Conservation (phyloP, 768 basidiomycete genomes). For the Strobilomyces confusus region DNA sequence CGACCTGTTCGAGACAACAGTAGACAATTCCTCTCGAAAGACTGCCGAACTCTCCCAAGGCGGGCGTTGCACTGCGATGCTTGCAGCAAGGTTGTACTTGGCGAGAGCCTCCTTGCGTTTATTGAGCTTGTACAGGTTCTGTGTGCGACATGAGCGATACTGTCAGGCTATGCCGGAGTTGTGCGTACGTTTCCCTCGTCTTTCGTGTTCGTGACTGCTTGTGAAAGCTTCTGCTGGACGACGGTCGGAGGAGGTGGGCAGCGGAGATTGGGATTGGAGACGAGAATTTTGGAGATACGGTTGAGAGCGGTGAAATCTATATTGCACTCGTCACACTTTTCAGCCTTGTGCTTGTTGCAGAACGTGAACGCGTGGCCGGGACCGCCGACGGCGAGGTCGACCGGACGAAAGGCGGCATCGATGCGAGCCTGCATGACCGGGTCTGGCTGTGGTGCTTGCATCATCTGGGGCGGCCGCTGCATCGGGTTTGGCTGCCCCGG, state of each 20-base stretch:
- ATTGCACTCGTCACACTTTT: slow-evolving; percentile 71
- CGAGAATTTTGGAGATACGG: slow-evolving; percentile 67
- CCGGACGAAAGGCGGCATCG: slow-evolving; percentile 64
- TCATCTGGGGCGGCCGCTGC: slow-evolving; percentile 40
- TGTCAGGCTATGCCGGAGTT: slow-evolving; percentile 2
- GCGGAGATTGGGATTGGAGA: slow-evolving; percentile 62
- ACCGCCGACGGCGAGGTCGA: slow-evolving; percentile 50
- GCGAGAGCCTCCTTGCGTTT: slow-evolving; percentile 67
- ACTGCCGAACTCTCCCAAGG: slow-evolving; percentile 85
- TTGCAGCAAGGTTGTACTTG: slow-evolving; percentile 75
- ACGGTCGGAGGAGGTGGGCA: slow-evolving; percentile 81
- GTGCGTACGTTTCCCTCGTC: slow-evolving; percentile 90
- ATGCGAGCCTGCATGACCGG: slow-evolving; percentile 73
- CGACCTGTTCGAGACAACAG: slow-evolving; percentile 87
- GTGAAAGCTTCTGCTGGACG: slow-evolving; percentile 68
- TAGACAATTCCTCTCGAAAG: slow-evolving; percentile 87
- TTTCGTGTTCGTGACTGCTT: slow-evolving; percentile 73
- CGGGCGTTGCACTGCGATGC: slow-evolving; percentile 73
- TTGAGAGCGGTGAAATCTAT: slow-evolving; percentile 75
- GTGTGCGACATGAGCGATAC: slow-evolving; percentile 12
- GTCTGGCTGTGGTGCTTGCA: slow-evolving; percentile 51
- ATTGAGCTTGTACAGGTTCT: slow-evolving; percentile 79
- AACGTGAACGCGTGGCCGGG: slow-evolving; percentile 52
- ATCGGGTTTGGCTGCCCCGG: slow-evolving; percentile 17
- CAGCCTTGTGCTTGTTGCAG: slow-evolving; percentile 64